Evolutionary conservation across 768 basidiomycete genomes (phyloP).

Genomic region (Hericium erinaceus): DNA sequence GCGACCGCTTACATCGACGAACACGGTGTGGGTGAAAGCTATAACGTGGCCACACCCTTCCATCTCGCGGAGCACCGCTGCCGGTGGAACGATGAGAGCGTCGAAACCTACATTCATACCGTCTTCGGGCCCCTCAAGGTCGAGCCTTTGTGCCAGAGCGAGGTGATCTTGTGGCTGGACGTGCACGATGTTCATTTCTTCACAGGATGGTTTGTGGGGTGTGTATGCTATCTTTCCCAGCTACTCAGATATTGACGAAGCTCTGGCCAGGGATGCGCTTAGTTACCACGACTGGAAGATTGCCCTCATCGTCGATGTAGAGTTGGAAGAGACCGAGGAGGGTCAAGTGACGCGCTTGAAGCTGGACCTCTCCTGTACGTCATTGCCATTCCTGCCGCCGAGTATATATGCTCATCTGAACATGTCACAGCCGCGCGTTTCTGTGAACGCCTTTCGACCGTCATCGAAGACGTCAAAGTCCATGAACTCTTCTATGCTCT

Average conservation of each 20-base stretch:
- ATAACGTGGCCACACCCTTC: background rate
- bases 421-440: background rate
- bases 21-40: background rate
- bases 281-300: conserved; percentile 15
- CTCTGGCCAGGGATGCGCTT: background rate
- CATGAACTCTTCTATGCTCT: background rate
- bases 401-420: background rate
- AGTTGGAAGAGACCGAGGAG: conserved; percentile 12
- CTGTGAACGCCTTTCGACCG: background rate
- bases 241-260: background rate
- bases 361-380: conserved; percentile 13
- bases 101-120: conserved; percentile 15
- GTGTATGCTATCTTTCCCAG: background rate
- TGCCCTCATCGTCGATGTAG: conserved; percentile 18
- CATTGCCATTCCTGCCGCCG: background rate
- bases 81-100: conserved; percentile 1
- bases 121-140: conserved; percentile 20
- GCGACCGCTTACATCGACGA: background rate
- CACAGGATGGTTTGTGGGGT: background rate
- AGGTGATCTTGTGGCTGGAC: conserved; percentile 19
- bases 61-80: background rate
- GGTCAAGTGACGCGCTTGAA: conserved; percentile 15
- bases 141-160: conserved; percentile 19
- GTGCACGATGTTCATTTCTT: conserved; percentile 18
- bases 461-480: background rate